Base-by-base conservation (phyloP, 2,329 filamentous ascomycete genomes). In the Fusarium tuaranense region DNA sequence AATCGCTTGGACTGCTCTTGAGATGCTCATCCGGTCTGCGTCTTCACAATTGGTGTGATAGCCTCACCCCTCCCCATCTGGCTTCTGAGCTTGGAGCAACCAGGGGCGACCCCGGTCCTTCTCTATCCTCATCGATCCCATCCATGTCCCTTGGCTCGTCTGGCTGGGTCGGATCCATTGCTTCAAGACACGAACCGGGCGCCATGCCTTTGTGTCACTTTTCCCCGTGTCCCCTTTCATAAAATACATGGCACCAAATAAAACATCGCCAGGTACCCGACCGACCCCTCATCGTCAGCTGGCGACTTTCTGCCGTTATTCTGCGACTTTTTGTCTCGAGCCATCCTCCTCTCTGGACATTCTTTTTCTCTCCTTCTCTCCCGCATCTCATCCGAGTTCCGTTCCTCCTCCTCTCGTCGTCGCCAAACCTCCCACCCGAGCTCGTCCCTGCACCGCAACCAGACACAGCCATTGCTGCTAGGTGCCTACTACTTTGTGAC, bases 171-270 rank as follows among this genome's bases (percentile, higher is more conserved):
- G 74, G 76, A 73, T 76, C 77, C 76, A 77, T 77, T 78, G 77
- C 77, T 78, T 79, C 77, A 79, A 79, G 77, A 78, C 78, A 79
- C 77, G 77, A 76, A 77, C 76, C 75, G 70, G 77, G 75, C 71
- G 77, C 70, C 73, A 72, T 79, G 73, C 71, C 65, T 73, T 70
- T 79, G 77, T 79, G 77, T 78, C 77, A 78, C 76, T 79, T 77
- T 77, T 76, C 77, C 73, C 77, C 77, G 77, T 79, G 70, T 77
- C 73, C 77, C 77, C 77, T 77, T 79, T 79, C 77, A 79, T 79
- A 78, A 79, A 79, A 77, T 78, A 78, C 66, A 78, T 75, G 74
- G 68, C 73, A 79, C 65, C 76, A 78, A 79, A 79, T 79, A 79
- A 79, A 79, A 79, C 75, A 79, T 79, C 76, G 72, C 67, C 75